Base-by-base conservation (phyloP, 805 yeast genomes). In the Ogataea corticis region DNA sequence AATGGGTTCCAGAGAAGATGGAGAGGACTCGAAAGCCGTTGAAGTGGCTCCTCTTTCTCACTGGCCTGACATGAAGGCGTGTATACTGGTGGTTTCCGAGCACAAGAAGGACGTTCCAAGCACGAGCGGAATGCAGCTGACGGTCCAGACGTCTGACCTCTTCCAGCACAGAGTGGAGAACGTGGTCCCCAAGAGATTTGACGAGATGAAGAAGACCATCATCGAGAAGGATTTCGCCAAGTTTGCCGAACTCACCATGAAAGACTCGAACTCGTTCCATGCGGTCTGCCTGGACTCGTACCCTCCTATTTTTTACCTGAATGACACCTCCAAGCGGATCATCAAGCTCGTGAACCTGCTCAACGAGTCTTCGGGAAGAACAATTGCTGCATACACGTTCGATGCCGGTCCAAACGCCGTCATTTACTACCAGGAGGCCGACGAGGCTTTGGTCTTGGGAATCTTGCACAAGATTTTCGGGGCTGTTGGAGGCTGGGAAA, bases 361-460 rank as follows among this genome's bases (percentile, higher is more conserved):
- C 63, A 94, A 94, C 62, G 83, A 76, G 52, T 54, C 65, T 3
- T 82, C 78, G 29, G 87, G 86, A 42, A 73, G 77, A 59, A 76
- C 77, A 11, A 76, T 92, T 44, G 99, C 96, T 11, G 98, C 98
- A 31, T 94, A 94, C 68, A 94, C 99, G 1, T 94, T 86, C 62
- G 99, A 94, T 67, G 99, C 99, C 27, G 99, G 99, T 63, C 99
- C 99, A 68, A 94, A 94, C 69, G 96, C 97, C 16, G 99, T 94
- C 36, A 78, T 94, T 50, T 94, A 94, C 71, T 94, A 94, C 64
- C 82, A 84, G 62, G 77, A 77, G 54, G 73, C 82, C 59, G 79
- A 92, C 67, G 96, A 90, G 68, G 57, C 69, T n/a, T 74, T 72
- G 50, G 82, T 94, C 6, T 76, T 92, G 56, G 83, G 90, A 3